Percentiles rank a stretch among this genome's conserved stretches.
Evolutionary conservation across 2,329 filamentous ascomycete species (phyloP).

Genomic region (Stagonosporopsis cucurbitacearum): DNA sequence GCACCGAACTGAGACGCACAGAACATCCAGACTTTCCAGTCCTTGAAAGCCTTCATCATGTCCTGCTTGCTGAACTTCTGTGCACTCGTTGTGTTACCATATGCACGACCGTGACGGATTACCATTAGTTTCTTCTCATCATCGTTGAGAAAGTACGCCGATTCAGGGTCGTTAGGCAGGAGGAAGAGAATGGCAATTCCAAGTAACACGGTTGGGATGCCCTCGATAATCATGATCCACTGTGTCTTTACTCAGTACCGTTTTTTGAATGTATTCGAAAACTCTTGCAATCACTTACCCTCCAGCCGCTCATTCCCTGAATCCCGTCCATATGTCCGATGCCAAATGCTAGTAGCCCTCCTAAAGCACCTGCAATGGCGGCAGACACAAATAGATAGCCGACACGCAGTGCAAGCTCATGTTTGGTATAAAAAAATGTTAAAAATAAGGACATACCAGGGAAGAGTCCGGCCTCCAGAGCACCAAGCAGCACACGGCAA

Average conservation of each 20-base stretch:
- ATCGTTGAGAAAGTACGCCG: constrained; percentile 54
- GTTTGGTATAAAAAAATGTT: constrained; percentile 77
- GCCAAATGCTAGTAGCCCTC: constrained; percentile 75
- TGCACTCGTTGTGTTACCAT: constrained; percentile 55
- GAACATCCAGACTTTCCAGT: constrained; percentile 79
- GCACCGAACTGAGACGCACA: constrained; percentile 73
- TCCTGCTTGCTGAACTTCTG: constrained; percentile 66
- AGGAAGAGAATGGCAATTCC: constrained; percentile 63
- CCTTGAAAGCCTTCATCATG: constrained; percentile 69
- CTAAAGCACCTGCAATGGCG: constrained; percentile 73
- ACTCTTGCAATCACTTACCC: not conserved
- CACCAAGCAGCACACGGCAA: too few species aligned
- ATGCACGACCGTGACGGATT: constrained; percentile 56
- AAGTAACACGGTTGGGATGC: constrained; percentile 61
- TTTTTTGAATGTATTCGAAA: not conserved
- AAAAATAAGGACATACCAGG: constrained; percentile 66
- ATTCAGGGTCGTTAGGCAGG: constrained; percentile 63
- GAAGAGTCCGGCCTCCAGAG: too few species aligned
- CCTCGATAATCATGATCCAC: constrained; percentile 71
- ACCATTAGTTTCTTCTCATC: constrained; percentile 66
- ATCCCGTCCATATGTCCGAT: constrained; percentile 76
- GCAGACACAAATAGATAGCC: constrained; percentile 75
- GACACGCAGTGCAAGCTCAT: constrained; percentile 73
- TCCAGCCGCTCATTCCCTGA: constrained; percentile 69
- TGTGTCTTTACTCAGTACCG: constrained; percentile 38